Evolutionary conservation across 306 rosid species (phyloP).

Genomic region (Arachis hypogaea): DNA sequence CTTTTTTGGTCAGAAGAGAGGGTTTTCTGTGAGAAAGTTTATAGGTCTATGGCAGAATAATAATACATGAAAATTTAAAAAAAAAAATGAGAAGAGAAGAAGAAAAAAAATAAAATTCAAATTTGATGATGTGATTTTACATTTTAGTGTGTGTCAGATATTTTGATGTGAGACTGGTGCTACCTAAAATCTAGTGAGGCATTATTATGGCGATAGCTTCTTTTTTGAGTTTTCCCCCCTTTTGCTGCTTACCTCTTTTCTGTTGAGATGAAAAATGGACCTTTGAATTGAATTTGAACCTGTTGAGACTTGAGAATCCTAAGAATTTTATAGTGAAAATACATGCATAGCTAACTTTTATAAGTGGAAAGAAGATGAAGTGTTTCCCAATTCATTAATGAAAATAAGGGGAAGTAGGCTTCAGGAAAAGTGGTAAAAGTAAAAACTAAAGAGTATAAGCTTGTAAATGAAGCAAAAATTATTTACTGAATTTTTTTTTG

Average conservation of each 20-base stretch:
- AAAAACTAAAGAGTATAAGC: no score
- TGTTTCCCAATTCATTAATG: neutral
- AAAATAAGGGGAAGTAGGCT: neutral
- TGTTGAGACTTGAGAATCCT: neutral
- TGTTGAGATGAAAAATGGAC: constrained; percentile 3
- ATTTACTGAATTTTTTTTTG: no score
- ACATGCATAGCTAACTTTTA: neutral
- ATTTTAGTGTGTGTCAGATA: constrained; percentile 2
- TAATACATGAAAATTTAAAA: neutral
- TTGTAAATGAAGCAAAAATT: no score
- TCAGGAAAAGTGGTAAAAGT: neutral
- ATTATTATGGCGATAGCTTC: neutral
- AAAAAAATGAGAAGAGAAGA: neutral
- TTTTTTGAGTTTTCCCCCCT: no score
- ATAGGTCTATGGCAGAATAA: constrained; percentile 31
- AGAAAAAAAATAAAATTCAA: neutral
- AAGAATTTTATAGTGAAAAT: constrained; percentile 11
- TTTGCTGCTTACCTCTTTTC: constrained; percentile 3
- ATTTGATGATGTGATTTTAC: constrained; percentile 21
- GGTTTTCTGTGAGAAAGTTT: constrained; percentile 14
- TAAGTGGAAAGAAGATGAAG: neutral
- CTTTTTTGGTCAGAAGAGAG: constrained; percentile 28
- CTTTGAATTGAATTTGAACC: constrained; percentile 1
- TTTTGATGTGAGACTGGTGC: neutral
- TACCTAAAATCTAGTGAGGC: constrained; percentile 24